Conservation (phyloP, 2,329 filamentous ascomycete species). For the Colletotrichum aenigma region DNA sequence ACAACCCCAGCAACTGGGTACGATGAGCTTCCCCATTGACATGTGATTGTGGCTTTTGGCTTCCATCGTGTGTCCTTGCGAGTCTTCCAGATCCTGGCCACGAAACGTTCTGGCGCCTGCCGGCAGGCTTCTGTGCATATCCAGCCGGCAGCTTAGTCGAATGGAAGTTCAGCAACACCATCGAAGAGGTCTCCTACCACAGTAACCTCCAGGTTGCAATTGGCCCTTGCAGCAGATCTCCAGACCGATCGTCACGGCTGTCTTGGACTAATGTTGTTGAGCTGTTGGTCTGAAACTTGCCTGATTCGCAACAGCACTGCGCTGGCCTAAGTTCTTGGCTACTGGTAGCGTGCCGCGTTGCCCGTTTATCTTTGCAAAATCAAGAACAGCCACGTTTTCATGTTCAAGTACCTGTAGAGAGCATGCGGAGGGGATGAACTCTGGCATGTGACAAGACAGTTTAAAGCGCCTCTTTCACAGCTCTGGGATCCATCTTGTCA, state of each 20-base stretch:
- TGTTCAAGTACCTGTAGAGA: neutral
- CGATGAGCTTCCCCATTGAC: neutral
- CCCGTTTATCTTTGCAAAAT: neutral
- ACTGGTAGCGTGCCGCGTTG: neutral
- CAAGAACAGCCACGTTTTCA: neutral
- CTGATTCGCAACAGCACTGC: neutral
- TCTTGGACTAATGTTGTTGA: conserved; percentile 8
- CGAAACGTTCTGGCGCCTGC: neutral
- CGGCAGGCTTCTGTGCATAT: neutral
- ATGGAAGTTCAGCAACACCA: neutral
- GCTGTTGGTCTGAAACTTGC: conserved; percentile 11
- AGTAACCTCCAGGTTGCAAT: neutral
- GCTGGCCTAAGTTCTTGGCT: neutral
- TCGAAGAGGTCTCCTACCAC: neutral
- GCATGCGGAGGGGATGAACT: neutral
- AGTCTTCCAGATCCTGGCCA: neutral
- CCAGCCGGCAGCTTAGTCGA: neutral
- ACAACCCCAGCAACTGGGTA: neutral
- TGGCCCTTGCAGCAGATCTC: neutral
- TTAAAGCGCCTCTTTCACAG: neutral
- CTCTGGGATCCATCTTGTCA: neutral
- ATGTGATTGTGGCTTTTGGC: conserved; percentile 4
- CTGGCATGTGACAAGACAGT: neutral
- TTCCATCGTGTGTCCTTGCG: neutral
- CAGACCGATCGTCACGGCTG: neutral